phyloP scores from a whole-genome alignment of 2,329 filamentous ascomycete genomes.

The Cladosporium phlei region DNA sequence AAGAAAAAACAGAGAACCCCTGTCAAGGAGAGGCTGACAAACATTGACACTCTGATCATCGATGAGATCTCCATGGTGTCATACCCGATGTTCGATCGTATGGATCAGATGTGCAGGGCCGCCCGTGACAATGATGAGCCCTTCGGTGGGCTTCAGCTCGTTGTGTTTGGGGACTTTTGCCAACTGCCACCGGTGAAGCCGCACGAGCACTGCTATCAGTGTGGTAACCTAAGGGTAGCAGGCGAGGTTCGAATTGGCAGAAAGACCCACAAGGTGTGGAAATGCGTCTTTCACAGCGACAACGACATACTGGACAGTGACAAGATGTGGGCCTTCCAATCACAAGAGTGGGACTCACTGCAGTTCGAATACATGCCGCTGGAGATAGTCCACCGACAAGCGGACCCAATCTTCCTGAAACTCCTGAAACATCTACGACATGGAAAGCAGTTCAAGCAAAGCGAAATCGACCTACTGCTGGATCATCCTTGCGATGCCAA shows the following conservation, averaged over 20 bases:
- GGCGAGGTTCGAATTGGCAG: not conserved
- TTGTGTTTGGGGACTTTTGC: constrained; percentile 58
- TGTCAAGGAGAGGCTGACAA: constrained; percentile 35
- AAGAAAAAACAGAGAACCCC: constrained; percentile 18
- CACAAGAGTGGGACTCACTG: constrained; percentile 51
- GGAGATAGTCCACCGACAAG: constrained; percentile 38
- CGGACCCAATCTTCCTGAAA: not conserved
- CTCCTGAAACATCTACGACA: not conserved
- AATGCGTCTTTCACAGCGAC: not conserved
- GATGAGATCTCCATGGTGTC: constrained; percentile 66
- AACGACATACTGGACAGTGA: constrained; percentile 17
- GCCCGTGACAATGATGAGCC: constrained; percentile 10
- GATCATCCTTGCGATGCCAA: not conserved
- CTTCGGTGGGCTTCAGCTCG: constrained; percentile 28
- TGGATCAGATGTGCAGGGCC: constrained; percentile 34
- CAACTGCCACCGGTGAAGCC: constrained; percentile 57
- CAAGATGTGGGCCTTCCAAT: constrained; percentile 60
- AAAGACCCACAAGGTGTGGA: not conserved
- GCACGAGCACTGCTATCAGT: constrained; percentile 45
- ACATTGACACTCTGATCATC: constrained; percentile 55
- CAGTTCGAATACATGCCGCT: constrained; percentile 52
- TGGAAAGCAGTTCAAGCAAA: not conserved
- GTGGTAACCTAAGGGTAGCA: not conserved
- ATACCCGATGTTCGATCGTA: constrained; percentile 49
- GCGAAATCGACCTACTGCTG: not conserved